Conservation (phyloP, 1,284 basidiomycete species). For the Cystobasidiaceae sp. region DNA sequence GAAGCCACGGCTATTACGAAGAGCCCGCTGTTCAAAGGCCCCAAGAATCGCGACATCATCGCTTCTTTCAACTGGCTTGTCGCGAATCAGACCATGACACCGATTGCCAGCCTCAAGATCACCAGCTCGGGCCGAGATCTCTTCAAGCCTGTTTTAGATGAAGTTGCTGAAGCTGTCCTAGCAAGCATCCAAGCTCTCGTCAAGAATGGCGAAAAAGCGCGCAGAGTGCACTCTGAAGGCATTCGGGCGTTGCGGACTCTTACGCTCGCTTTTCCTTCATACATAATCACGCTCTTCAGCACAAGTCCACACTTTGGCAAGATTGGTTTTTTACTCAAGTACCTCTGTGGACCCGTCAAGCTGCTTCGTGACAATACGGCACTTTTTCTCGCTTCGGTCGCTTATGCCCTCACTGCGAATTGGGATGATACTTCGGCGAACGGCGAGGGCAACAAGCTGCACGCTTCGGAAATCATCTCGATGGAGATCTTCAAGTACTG, state of each 20-base stretch:
- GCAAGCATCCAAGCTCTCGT: not conserved
- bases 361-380: conserved; percentile 27
- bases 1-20: not conserved
- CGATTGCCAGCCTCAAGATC: not conserved
- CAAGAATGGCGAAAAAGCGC: conserved; percentile 28
- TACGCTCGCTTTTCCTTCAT: not conserved
- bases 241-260: conserved; percentile 15
- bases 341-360: conserved; percentile 11
- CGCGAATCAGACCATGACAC: conserved; percentile 12
- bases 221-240: conserved; percentile 1
- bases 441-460: not conserved
- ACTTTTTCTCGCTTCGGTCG: conserved; percentile 13
- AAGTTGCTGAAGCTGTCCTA: not conserved
- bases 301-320: not conserved
- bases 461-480: conserved; percentile 13
- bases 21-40: not conserved
- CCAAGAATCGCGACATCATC: conserved; percentile 22
- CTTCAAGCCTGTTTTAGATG: not conserved
- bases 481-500: conserved; percentile 18
- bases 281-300: not conserved
- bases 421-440: conserved; percentile 12
- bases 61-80: conserved; percentile 24
- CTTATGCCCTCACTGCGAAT: conserved; percentile 8
- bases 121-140: not conserved
- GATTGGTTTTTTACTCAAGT: conserved; percentile 6